These are phyloP conservation scores for Arthrobotrys musiformis DNA, from an alignment of 2,329 filamentous ascomycete genomes.

Conservation along the genomic window DNA sequence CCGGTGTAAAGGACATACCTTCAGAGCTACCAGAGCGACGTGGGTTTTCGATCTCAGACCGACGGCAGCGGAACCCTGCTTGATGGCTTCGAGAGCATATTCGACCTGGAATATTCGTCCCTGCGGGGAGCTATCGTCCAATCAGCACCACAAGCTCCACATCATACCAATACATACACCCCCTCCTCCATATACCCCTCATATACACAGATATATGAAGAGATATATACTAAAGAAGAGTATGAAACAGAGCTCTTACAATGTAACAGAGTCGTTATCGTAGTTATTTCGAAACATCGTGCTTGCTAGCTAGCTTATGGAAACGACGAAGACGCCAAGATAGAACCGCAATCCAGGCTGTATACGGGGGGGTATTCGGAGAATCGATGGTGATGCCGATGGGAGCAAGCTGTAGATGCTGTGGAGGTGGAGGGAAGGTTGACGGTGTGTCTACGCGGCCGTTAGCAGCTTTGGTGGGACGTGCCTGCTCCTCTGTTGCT, in stretches of 20 bases:
- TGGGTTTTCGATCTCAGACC: constrained; percentile 98
- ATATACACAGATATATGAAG: too few species aligned
- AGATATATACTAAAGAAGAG: neutral
- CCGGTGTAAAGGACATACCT: constrained; percentile 70
- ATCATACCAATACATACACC: neutral
- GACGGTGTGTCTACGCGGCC: constrained; percentile 53
- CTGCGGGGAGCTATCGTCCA: constrained; percentile 82
- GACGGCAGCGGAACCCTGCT: constrained; percentile 98
- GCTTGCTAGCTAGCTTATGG: constrained; percentile 65
- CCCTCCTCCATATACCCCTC: too few species aligned
- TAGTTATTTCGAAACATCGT: constrained; percentile 99
- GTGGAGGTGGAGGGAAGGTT: constrained; percentile 13
- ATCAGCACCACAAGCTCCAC: constrained; percentile 8
- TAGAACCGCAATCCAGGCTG: constrained; percentile 27
- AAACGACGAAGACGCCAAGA: constrained; percentile 22
- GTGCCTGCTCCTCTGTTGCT: constrained; percentile 42
- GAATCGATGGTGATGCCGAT: constrained; percentile 23
- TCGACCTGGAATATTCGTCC: constrained; percentile 99
- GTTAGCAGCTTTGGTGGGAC: constrained; percentile 50
- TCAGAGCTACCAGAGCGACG: constrained; percentile 92
- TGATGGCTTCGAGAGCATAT: constrained; percentile 98
- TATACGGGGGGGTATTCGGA: neutral
- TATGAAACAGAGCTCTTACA: constrained; percentile 67
- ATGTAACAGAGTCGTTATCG: constrained; percentile 99
- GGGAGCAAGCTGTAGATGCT: constrained; percentile 8